Evolutionary conservation across 352 stramenopile species (phyloP), one percentile per base, ranked within the genome.

Genomic region (Thalassiosira livingstoniorum): DNA sequence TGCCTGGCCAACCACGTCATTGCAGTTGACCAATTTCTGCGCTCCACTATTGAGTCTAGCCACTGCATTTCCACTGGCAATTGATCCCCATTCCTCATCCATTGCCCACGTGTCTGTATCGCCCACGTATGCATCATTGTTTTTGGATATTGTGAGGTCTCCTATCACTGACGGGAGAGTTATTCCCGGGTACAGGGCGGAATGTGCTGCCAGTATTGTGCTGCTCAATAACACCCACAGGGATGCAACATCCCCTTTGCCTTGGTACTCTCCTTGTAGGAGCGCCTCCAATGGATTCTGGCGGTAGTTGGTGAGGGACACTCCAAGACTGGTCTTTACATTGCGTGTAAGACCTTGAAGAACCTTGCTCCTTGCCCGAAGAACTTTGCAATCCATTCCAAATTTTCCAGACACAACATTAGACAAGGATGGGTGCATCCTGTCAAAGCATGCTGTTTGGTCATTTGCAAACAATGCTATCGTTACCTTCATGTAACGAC

Each of bases 401-500:
- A 31, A 47, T 61, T 57, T 32, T 23, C 34, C 34, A 29, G 42
- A 42, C 61, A 63, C 31, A 2, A 43, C 42, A 23, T 57, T 73
- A 1, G 42, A 63, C 15, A 73, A 4, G 3, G 5, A 10, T 2
- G 64, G 37, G 15, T n/a, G 31, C 64, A 73, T 73, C 2, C 64
- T 4, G 27, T 73, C 64, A 42, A 73, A 73, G 29, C 45, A 73
- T 2, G 64, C 45, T 18, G 64, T 32, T 15, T 42, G 43, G 35
- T 73, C 45, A 10, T 58, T 58, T 18, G 15, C 18, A 54, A 75
- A 66, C 23, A 66, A 11, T 32, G 51, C 66, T n/a, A 75, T 75
- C 3, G 51, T 75, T 1, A 45, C 34, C 23, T 75, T 75, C 47
- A 54, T 75, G 66, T 75, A 75, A 4, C 51, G 27, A 35, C 21